These are phyloP conservation scores for Tarenaya hassleriana DNA, from an alignment of 345 rosid species.

Conservation along the genomic window DNA sequence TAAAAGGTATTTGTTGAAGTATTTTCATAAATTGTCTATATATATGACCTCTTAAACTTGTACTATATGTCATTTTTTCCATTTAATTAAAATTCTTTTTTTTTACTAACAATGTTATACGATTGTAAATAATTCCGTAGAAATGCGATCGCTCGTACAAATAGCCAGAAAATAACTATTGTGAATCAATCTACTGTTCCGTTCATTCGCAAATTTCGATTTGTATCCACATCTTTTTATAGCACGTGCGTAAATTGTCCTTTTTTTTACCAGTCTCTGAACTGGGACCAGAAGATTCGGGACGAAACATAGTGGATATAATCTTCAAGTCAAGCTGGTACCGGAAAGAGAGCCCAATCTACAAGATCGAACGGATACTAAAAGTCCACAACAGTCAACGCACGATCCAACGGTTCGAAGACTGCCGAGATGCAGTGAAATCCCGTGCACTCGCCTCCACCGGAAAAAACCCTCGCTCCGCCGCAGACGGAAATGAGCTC, in stretches of 20 bases:
- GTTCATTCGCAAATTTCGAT: background rate
- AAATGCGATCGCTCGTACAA: background rate
- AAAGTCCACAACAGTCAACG: conserved; percentile 81
- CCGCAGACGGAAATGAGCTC: conserved; percentile 87
- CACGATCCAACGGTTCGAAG: conserved; percentile 86
- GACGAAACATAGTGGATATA: conserved; percentile 76
- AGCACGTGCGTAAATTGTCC: conserved; percentile 1
- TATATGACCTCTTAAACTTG: too few relatives aligned
- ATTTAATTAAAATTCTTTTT: too few relatives aligned
- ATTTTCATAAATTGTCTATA: too few relatives aligned
- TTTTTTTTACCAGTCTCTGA: conserved; percentile 49
- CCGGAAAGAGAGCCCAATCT: conserved; percentile 54
- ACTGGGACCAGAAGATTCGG: conserved; percentile 71
- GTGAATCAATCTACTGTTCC: background rate
- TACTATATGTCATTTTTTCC: too few relatives aligned
- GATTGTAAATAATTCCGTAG: too few relatives aligned
- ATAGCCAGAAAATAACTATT: background rate
- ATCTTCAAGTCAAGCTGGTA: conserved; percentile 93
- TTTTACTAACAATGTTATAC: too few relatives aligned
- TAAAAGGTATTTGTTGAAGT: too few relatives aligned
- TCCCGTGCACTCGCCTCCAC: conserved; percentile 45
- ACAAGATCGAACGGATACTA: conserved; percentile 69
- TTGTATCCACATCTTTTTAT: too few relatives aligned
- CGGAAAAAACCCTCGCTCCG: conserved; percentile 62
- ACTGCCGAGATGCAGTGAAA: conserved; percentile 68